phyloP scores from a whole-genome alignment of 2,329 filamentous ascomycete genomes.

The Aspergillus sp. region DNA sequence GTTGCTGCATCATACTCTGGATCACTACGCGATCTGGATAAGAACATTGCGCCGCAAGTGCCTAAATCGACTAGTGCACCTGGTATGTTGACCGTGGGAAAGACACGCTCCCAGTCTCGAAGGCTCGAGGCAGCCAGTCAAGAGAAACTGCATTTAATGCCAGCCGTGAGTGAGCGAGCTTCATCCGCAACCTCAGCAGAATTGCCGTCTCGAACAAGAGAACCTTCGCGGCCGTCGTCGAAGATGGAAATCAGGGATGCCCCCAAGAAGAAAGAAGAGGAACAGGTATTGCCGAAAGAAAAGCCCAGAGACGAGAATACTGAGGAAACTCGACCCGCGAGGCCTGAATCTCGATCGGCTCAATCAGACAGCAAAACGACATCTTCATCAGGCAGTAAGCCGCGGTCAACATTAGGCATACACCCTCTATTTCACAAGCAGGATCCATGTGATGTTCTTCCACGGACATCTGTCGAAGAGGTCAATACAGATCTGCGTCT shows the following conservation, averaged over 20 bases:
- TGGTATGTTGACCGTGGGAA: conserved; percentile 32
- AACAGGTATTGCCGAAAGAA: conserved; percentile 6
- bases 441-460: conserved; percentile 32
- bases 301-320: conserved; percentile 9
- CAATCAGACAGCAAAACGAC: conserved; percentile 25
- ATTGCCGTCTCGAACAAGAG: conserved; percentile 1
- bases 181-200: conserved; percentile 16
- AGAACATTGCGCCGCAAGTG: conserved; percentile 18
- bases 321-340: conserved; percentile 5
- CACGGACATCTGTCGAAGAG: conserved; percentile 34
- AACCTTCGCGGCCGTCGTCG: conserved; percentile 1
- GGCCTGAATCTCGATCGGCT: conserved; percentile 10
- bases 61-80: conserved; percentile 28
- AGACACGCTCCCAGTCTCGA: conserved; percentile 39
- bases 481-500: conserved; percentile 35
- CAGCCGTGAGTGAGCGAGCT: conserved; percentile 16
- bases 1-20: conserved; percentile 29
- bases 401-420: conserved; percentile 31
- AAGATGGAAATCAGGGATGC: conserved; percentile 3
- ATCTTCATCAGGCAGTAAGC: conserved; percentile 16
- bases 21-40: conserved; percentile 27
- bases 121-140: conserved; percentile 28
- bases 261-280: background rate
- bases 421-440: conserved; percentile 34
- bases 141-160: conserved; percentile 8